Percentiles rank a stretch among this genome's conserved stretches.
Evolutionary conservation across 768 basidiomycete species (phyloP).

Genomic region (Mycena venus): DNA sequence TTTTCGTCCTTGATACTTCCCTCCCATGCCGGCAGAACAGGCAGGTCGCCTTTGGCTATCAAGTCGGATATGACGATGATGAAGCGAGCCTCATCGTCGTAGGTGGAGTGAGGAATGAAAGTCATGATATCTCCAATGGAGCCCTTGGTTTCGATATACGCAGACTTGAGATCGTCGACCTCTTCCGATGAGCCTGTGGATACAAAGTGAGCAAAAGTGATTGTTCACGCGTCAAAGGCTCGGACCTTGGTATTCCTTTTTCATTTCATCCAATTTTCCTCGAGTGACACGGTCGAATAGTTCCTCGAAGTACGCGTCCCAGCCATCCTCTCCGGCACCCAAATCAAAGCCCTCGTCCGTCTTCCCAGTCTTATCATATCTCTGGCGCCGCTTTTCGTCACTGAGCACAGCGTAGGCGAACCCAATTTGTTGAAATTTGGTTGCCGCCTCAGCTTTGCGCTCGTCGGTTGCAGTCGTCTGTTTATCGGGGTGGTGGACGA

Average conservation of each 20-base stretch:
- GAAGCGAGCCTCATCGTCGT: slow-evolving; percentile 90
- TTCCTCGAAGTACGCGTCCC: slow-evolving; percentile 96
- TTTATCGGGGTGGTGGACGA: slow-evolving; percentile 93
- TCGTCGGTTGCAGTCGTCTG: slow-evolving; percentile 71
- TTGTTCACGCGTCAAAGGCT: slow-evolving; percentile 17
- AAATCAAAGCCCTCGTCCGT: slow-evolving; percentile 86
- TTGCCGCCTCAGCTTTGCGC: slow-evolving; percentile 76
- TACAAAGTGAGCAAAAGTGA: not conserved
- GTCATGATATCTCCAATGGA: slow-evolving; percentile 87
- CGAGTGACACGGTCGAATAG: slow-evolving; percentile 90
- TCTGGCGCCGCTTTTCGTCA: slow-evolving; percentile 79
- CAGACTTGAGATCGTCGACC: slow-evolving; percentile 78
- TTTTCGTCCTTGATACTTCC: slow-evolving; percentile 84
- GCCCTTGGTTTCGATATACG: slow-evolving; percentile 81
- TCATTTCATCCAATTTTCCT: slow-evolving; percentile 92
- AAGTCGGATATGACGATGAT: slow-evolving; percentile 75
- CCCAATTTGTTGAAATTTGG: slow-evolving; percentile 92
- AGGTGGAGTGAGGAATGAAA: slow-evolving; percentile 86
- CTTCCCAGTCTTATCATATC: slow-evolving; percentile 89
- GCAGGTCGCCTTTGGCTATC: slow-evolving; percentile 73
- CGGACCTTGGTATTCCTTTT: slow-evolving; percentile 93
- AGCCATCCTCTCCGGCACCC: slow-evolving; percentile 84
- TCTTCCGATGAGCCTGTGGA: slow-evolving; percentile 87
- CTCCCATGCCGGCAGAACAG: slow-evolving; percentile 73
- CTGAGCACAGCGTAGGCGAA: slow-evolving; percentile 93